Conservation (phyloP, 2,329 filamentous ascomycete genomes). For the Colletotrichum sansevieriae region DNA sequence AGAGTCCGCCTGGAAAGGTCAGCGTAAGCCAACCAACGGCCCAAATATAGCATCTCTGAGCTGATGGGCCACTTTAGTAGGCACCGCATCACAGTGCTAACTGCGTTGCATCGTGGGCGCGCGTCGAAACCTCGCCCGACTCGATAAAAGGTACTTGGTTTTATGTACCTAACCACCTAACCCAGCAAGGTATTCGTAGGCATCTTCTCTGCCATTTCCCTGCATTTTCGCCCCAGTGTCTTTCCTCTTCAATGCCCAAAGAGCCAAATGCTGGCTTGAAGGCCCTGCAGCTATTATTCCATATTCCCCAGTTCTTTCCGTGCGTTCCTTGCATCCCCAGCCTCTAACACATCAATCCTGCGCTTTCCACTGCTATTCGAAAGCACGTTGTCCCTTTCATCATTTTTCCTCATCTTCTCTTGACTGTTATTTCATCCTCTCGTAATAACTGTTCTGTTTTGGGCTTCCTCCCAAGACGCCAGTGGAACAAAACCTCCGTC, state of each 20-base stretch:
- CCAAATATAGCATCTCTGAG: constrained; percentile 11
- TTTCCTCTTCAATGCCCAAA: constrained; percentile 15
- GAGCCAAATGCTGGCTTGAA: background rate
- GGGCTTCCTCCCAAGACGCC: background rate
- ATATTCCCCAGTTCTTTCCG: constrained; percentile 22
- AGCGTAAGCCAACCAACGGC: background rate
- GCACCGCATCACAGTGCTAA: constrained; percentile 15
- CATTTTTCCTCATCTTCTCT: background rate
- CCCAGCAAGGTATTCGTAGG: background rate
- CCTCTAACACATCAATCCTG: constrained; percentile 24
- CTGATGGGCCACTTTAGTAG: background rate
- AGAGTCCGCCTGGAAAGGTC: background rate
- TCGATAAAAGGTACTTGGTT: background rate
- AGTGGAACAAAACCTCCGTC: constrained; percentile 29
- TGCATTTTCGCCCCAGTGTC: background rate
- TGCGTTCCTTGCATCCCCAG: constrained; percentile 4
- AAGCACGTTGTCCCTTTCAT: background rate
- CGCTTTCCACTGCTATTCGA: background rate
- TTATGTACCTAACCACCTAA: too few species aligned
- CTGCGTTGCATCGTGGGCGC: background rate
- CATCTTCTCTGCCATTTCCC: background rate
- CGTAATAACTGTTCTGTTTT: constrained; percentile 10
- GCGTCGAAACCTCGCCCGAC: constrained; percentile 25
- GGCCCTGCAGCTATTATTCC: constrained; percentile 9
- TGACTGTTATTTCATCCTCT: constrained; percentile 8